A percentile compares a stretch with the other conserved stretches of the same genome.
These are phyloP conservation scores for Septoria linicola DNA, from an alignment of 2,329 filamentous ascomycete genomes.

Conservation along the genomic window DNA sequence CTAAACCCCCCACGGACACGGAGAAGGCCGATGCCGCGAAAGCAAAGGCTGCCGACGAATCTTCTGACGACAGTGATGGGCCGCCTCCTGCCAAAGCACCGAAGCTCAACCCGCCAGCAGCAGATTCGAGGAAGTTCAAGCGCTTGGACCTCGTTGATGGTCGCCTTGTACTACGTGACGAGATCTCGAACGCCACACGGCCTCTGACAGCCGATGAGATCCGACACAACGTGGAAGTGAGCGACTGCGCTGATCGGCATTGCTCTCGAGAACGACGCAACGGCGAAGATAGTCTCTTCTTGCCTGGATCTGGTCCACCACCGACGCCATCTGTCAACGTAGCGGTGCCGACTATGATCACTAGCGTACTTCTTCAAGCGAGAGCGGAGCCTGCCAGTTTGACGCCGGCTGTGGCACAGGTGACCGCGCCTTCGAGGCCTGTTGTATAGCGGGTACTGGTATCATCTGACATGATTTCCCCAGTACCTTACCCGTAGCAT, in stretches of 20 bases:
- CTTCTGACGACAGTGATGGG: no score
- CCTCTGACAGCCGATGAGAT: slow-evolving; percentile 11
- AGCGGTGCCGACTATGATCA: slow-evolving; percentile 2
- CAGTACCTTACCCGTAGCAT: no score
- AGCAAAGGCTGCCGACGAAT: neutral
- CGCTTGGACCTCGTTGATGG: neutral
- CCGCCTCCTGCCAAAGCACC: slow-evolving; percentile 5
- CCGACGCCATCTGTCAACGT: neutral
- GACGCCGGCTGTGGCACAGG: no score
- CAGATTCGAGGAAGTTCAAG: neutral
- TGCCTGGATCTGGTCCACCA: slow-evolving; percentile 3
- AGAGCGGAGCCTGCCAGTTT: no score
- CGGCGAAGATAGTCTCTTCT: neutral
- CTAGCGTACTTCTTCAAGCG: no score
- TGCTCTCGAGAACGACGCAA: slow-evolving; percentile 3
- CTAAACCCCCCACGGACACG: no score
- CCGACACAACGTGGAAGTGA: neutral
- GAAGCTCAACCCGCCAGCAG: neutral
- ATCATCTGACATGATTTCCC: no score
- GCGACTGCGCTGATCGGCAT: slow-evolving; percentile 8
- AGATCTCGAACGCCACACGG: slow-evolving; percentile 5
- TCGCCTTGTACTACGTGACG: slow-evolving; percentile 6
- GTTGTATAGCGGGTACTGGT: no score
- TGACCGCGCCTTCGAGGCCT: no score
- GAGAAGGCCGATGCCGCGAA: no score